Percentiles rank a stretch among this genome's conserved stretches.
phyloP scores from a whole-genome alignment of 169 alveolate genomes.

The Plasmodium chabaudi region DNA sequence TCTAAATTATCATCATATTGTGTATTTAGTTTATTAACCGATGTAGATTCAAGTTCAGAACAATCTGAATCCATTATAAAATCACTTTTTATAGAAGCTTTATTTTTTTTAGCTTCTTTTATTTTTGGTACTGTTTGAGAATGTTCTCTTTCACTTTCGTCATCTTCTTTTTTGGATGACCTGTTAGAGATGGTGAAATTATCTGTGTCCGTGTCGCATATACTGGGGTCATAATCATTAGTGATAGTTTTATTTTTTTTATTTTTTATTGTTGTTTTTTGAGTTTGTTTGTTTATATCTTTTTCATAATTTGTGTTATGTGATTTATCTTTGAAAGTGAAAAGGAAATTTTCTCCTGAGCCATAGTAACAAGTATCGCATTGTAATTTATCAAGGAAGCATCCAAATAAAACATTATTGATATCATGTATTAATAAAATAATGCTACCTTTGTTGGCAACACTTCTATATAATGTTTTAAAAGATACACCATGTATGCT shows the following conservation, averaged over 20 bases:
- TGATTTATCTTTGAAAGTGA: constrained; percentile 77
- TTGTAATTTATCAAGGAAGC: constrained; percentile 85
- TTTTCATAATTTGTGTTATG: background rate
- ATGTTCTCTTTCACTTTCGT: too few species aligned
- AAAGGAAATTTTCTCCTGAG: constrained; percentile 89
- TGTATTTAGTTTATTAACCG: constrained; percentile 1
- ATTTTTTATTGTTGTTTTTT: constrained; percentile 1
- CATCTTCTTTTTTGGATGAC: background rate
- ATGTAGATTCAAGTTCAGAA: background rate
- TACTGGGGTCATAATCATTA: background rate
- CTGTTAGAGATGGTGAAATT: background rate
- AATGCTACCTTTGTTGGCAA: constrained; percentile 84
- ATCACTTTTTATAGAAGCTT: constrained; percentile 1
- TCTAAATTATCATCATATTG: constrained; percentile 1
- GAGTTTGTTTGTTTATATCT: too few species aligned
- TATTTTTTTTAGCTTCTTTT: background rate
- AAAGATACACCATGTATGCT: constrained; percentile 83
- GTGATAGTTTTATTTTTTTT: background rate
- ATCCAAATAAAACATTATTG: constrained; percentile 89
- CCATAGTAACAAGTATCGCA: constrained; percentile 87
- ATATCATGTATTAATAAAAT: constrained; percentile 87
- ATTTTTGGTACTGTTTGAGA: too few species aligned
- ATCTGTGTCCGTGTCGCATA: background rate
- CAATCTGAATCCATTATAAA: background rate
- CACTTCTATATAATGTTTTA: constrained; percentile 87